Percentiles rank a stretch among this genome's conserved stretches.
phyloP scores from a whole-genome alignment of 2,329 filamentous ascomycete genomes.

The Sphaerulina musiva region DNA sequence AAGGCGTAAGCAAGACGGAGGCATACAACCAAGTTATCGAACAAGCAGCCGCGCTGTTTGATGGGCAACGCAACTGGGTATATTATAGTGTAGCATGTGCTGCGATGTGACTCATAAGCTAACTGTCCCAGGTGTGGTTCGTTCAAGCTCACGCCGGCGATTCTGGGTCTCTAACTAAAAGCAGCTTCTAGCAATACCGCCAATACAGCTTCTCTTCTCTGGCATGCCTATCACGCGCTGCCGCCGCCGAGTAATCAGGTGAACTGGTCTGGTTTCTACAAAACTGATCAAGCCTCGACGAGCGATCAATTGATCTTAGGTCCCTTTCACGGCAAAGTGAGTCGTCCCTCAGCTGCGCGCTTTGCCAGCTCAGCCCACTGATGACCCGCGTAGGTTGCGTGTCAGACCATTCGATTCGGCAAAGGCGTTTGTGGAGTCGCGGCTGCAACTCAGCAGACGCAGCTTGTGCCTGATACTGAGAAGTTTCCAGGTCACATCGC shows the following conservation, averaged over 20 bases:
- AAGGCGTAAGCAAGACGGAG: conserved; percentile 61
- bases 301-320: conserved; percentile 61
- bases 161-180: not conserved
- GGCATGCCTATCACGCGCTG: conserved; percentile 72
- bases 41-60: conserved; percentile 62
- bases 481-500: conserved; percentile 74
- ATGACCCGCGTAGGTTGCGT: conserved; percentile 46
- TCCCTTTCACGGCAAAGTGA: conserved; percentile 67
- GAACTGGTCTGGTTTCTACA: conserved; percentile 81
- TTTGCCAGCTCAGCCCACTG: not conserved
- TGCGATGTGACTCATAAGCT: not conserved
- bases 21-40: conserved; percentile 68
- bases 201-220: conserved; percentile 68
- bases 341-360: not conserved
- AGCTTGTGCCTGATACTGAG: conserved; percentile 63
- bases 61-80: conserved; percentile 75
- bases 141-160: not conserved
- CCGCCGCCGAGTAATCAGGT: conserved; percentile 58
- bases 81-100: conserved; percentile 21
- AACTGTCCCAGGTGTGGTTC: conserved; percentile 18
- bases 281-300: conserved; percentile 47
- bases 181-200: conserved; percentile 58
- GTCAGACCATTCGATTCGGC: conserved; percentile 68
- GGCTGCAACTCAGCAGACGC: conserved; percentile 54
- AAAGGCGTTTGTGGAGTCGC: conserved; percentile 70